Conservation (phyloP, 2,329 filamentous ascomycete genomes). For the Penicillium sp. region DNA sequence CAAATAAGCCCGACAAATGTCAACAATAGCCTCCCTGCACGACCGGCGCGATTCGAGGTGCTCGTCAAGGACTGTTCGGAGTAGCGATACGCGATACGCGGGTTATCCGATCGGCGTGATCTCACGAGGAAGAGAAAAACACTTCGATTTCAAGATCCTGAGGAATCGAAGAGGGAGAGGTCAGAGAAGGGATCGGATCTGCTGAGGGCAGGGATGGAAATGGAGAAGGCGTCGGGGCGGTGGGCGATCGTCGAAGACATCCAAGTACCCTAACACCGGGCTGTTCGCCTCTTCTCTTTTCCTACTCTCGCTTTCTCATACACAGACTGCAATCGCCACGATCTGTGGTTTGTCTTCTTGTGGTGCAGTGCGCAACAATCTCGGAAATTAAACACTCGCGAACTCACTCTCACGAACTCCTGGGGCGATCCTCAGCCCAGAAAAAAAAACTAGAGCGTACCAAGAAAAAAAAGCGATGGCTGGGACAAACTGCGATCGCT, state of each 20-base stretch:
- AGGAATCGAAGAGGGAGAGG: constrained; percentile 4
- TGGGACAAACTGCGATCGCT: constrained; percentile 16
- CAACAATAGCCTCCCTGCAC: constrained; percentile 18
- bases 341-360: too few relatives aligned
- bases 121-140: neutral
- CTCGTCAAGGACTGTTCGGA: neutral
- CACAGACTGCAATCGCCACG: too few relatives aligned
- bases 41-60: constrained; percentile 20
- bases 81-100: constrained; percentile 8
- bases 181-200: constrained; percentile 10
- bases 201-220: constrained; percentile 22
- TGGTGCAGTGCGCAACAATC: too few relatives aligned
- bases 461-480: constrained; percentile 13
- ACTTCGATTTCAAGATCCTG: neutral
- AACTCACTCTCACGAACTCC: too few relatives aligned
- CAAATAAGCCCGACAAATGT: neutral
- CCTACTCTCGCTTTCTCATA: too few relatives aligned
- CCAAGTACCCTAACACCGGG: neutral
- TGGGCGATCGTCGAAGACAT: constrained; percentile 20
- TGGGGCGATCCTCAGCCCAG: too few relatives aligned
- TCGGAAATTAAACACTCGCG: too few relatives aligned
- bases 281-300: neutral
- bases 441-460: too few relatives aligned
- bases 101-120: neutral
- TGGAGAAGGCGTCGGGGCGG: constrained; percentile 20